Evolutionary conservation across 225 moss, liverwort and hornwort genomes (phyloP), one percentile per base, ranked within the genome.

Genomic region (Polytrichum formosum): DNA sequence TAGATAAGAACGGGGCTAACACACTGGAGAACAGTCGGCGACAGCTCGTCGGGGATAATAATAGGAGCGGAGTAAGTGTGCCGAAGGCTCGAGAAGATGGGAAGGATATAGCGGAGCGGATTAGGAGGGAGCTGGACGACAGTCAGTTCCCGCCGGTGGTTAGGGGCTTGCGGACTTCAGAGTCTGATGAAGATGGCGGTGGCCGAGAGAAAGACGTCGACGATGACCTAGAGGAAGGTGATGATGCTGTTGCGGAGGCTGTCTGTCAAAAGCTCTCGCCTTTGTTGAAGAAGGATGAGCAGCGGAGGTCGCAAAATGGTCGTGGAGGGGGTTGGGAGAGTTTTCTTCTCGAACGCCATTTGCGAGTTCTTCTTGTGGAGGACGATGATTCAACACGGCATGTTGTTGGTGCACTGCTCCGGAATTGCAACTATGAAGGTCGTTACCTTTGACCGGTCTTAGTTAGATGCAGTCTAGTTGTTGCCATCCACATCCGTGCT

Each of bases 371-470:
- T 72, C 73, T 98, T 54, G 98, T 92, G 60, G 98, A 98, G 76
- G 98, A 94, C 67, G 98, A 98, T 66, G 94, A 98, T 75, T 92
- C 88, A 55, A 98, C 98, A 1, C 78, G 98, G 68, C 92, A 93
- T 35, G 94, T 98, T 2, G 94, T 98, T 0, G 84, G 84, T 7
- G 98, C 98, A 33, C 83, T 98, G 29, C 90, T 98, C 20, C 90
- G 98, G 64, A 98, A 94, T 80, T 98, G 98, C 77, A 85, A 85
- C 56, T 94, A 94, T 56, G 98, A 94, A 94, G 98, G 98, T 98
- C 83, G 53, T 58, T 76, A 80, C 72, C 6, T 73, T 28, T 67
- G 61, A 75, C 73, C 68, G 46, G 35, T 35, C 33, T 63, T 16
- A 66, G 8, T 18, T 64, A 46, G 55, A 56, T 0, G 53, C 7